Base-by-base conservation (phyloP, 2,329 filamentous ascomycete genomes). In the Sporothrix inflata region DNA sequence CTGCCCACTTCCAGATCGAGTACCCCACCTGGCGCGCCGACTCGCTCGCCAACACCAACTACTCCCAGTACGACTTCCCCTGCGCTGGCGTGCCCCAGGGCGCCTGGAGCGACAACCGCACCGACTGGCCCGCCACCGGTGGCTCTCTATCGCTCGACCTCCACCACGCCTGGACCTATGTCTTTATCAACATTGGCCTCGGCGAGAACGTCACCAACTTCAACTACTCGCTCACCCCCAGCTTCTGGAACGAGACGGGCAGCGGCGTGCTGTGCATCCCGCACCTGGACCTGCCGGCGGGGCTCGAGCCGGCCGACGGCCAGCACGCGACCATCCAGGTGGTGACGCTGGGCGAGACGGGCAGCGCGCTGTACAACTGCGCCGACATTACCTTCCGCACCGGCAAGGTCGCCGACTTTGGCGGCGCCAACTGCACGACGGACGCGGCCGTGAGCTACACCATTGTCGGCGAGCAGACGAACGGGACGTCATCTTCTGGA, bases 281-380 rank as follows among this genome's bases (percentile, higher is more conserved):
- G 9, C 80, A 84, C 74, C 81, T 94, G 16, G 78, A 81, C 40
- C 80, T 91, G 4, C 89, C 89, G 6, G 76, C 78, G 21, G 82
- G 82, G 6, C 75, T 88, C 30, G 83, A 84, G 66, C 80, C 90
- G 49, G 79, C 79, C 30, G 88, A 92, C 49, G 92, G 91, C 55
- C 85, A 86, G 75, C 84, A 87, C 65, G 91, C 86, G 16, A 91
- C 88, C 42, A 82, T 94, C 71, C 92, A 94, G 82, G 88, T 94
- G 69, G 85, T 93, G 47, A 90, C 89, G 4, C 83, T 89, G 63
- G 89, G 88, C 38, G 83, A 87, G 27, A 83, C 82, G 4, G 86
- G 84, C 24, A 85, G 84, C 51, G 89, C 91, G 19, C 82, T 94
- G 42, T 94, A 93, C 81, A 92, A 90, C 80, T 94, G 92, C 80